Percentiles rank a stretch among this genome's conserved stretches.
These are phyloP conservation scores for Starmerella floricola DNA, from an alignment of 805 yeast genomes.

Conservation along the genomic window DNA sequence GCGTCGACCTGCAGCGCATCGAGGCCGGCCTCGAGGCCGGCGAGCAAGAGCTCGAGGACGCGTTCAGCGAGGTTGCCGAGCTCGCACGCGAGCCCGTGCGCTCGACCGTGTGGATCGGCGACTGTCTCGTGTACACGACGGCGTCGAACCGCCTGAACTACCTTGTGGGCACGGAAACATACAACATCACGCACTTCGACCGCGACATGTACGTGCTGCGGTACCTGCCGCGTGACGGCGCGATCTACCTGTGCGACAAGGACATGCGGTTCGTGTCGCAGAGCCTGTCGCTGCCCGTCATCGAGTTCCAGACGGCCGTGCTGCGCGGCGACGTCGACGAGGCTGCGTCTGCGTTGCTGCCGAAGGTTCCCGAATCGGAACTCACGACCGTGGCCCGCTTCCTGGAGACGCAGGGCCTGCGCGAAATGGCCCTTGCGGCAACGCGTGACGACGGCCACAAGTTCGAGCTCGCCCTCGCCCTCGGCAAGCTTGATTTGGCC, in stretches of 20 bases:
- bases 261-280: slow-evolving; percentile 73
- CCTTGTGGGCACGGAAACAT: slow-evolving; percentile 85
- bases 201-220: slow-evolving; percentile 78
- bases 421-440: slow-evolving; percentile 68
- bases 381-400: slow-evolving; percentile 75
- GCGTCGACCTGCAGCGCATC: slow-evolving; percentile 57
- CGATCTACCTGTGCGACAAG: slow-evolving; percentile 82
- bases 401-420: slow-evolving; percentile 82
- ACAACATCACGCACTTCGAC: slow-evolving; percentile 87
- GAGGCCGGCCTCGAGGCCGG: slow-evolving; percentile 49
- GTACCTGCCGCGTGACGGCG: slow-evolving; percentile 80
- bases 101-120: slow-evolving; percentile 94
- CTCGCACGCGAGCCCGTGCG: slow-evolving; percentile 59
- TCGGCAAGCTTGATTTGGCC: slow-evolving; percentile 63
- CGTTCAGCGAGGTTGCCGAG: slow-evolving; percentile 76
- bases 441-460: slow-evolving; percentile 83
- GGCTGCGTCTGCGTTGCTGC: slow-evolving; percentile 43
- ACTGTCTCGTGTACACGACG: slow-evolving; percentile 87
- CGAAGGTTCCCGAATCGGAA: slow-evolving; percentile 47
- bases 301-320: slow-evolving; percentile 92
- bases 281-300: slow-evolving; percentile 67
- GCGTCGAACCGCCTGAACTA: slow-evolving; percentile 78
- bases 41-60: slow-evolving; percentile 55
- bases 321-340: slow-evolving; percentile 87
- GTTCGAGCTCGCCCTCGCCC: slow-evolving; percentile 75